These are phyloP conservation scores for Botrytis porri DNA, from an alignment of 2,329 filamentous ascomycete species.

Conservation along the genomic window DNA sequence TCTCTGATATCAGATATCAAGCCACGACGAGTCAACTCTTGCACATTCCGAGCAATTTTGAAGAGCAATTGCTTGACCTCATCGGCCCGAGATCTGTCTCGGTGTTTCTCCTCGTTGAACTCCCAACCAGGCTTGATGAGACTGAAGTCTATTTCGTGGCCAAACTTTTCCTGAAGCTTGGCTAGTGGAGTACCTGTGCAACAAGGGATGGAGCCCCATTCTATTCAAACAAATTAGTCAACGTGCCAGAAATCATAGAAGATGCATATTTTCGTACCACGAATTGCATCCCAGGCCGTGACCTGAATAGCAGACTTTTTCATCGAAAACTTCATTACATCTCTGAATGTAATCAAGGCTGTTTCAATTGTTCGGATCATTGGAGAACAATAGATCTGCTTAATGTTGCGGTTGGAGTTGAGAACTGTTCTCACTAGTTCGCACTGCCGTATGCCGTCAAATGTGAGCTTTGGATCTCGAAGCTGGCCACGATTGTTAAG, in stretches of 20 bases:
- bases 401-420: background rate
- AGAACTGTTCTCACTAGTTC: background rate
- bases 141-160: too few relatives aligned
- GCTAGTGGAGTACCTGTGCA: background rate
- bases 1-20: background rate
- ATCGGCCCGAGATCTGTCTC: background rate
- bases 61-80: background rate
- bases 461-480: background rate
- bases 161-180: background rate
- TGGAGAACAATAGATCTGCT: background rate
- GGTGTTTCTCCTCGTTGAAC: background rate
- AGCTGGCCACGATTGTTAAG: background rate
- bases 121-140: background rate
- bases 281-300: background rate
- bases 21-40: background rate
- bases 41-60: background rate
- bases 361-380: constrained; percentile 2
- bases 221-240: background rate
- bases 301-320: background rate
- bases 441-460: background rate
- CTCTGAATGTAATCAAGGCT: background rate
- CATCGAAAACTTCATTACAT: background rate
- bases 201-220: background rate
- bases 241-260: background rate
- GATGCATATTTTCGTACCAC: background rate